These are phyloP conservation scores for Balamuthia mandrillaris DNA, from an alignment of 208 protist genomes.

Conservation along the genomic window DNA sequence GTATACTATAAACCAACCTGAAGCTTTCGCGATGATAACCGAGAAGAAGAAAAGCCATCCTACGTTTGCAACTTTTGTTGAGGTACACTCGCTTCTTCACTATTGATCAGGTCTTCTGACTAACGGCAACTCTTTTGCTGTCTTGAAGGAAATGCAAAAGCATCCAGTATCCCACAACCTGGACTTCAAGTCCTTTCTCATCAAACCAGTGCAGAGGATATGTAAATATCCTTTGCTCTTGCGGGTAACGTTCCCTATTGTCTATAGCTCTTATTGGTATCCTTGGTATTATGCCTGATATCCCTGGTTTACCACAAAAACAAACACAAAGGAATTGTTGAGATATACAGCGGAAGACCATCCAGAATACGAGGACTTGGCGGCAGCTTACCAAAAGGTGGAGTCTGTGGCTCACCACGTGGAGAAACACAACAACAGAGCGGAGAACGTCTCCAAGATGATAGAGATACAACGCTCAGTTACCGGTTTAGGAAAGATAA, in stretches of 20 bases:
- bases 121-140: background rate
- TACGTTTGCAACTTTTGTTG: background rate
- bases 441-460: slow-evolving; percentile 28
- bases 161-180: slow-evolving; percentile 5
- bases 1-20: slow-evolving; percentile 22
- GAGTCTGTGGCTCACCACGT: background rate
- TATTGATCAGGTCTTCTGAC: background rate
- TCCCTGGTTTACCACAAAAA: background rate
- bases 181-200: slow-evolving; percentile 35
- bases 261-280: background rate
- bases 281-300: no score
- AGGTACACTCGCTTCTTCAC: background rate
- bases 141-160: slow-evolving; percentile 25
- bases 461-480: slow-evolving; percentile 26
- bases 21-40: background rate
- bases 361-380: background rate
- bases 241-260: background rate
- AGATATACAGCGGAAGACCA: background rate
- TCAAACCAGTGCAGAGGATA: slow-evolving; percentile 37
- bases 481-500: slow-evolving; percentile 15
- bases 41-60: background rate
- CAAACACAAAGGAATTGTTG: background rate
- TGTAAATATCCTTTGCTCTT: slow-evolving; percentile 33
- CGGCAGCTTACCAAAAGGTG: background rate
- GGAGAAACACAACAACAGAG: slow-evolving; percentile 11